Evolutionary conservation across 495 filamentous ascomycete genomes (phyloP).

Genomic region (Hyaloscypha variabilis): DNA sequence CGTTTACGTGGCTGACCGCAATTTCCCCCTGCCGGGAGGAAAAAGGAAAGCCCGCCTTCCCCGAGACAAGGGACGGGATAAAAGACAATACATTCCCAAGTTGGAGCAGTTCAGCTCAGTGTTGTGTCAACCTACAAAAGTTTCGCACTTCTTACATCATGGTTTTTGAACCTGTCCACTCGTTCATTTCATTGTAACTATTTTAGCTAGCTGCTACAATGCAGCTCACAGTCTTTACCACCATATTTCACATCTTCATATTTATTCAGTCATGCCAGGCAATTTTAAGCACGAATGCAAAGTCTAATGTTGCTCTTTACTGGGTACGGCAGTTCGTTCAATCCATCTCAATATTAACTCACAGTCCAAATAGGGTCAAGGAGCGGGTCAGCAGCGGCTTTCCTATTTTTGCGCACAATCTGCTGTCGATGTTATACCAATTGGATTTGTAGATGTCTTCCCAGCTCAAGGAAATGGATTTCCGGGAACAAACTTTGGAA

Average conservation of each 20-base stretch:
- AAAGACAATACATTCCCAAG: neutral
- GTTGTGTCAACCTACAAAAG: neutral
- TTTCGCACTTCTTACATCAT: neutral
- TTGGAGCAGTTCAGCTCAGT: neutral
- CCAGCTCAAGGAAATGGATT: constrained; percentile 58
- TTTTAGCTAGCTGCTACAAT: constrained; percentile 1
- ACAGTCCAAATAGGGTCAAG: constrained; percentile 45
- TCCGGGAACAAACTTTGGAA: constrained; percentile 70
- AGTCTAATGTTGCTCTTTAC: constrained; percentile 52
- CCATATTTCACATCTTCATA: neutral
- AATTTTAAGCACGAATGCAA: constrained; percentile 15
- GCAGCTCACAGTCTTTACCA: neutral
- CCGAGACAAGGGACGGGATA: neutral
- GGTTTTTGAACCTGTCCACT: constrained; percentile 7
- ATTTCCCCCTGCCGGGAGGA: too few species aligned
- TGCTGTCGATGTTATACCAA: constrained; percentile 65
- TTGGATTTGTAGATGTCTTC: constrained; percentile 68
- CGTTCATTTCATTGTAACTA: neutral
- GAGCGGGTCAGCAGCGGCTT: constrained; percentile 47
- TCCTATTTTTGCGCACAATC: constrained; percentile 59
- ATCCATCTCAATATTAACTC: constrained; percentile 26
- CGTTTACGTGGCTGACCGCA: too few species aligned
- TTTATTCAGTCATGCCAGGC: neutral
- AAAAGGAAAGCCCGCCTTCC: too few species aligned
- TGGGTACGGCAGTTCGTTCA: constrained; percentile 42